Evolutionary conservation across 2,329 filamentous ascomycete species (phyloP).

Genomic region (Diaporthe sp.): DNA sequence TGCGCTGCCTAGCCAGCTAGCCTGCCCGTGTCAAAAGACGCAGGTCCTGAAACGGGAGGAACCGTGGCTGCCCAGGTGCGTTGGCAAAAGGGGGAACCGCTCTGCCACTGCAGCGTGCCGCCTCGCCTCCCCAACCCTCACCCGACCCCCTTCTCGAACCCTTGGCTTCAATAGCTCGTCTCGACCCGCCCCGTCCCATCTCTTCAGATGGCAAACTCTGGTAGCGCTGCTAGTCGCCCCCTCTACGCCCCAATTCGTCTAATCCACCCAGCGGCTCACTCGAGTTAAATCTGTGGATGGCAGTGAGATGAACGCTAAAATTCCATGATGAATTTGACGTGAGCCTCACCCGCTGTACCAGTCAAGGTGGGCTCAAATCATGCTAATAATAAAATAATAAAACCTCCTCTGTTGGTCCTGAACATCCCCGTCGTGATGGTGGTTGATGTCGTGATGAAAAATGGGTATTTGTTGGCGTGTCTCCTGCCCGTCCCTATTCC

Average conservation of each 20-base stretch:
- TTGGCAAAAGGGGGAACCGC: background rate
- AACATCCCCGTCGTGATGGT: constrained; percentile 18
- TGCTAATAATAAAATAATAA: constrained; percentile 31
- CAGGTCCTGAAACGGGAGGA: constrained; percentile 29
- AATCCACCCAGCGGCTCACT: background rate
- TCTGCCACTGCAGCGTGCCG: background rate
- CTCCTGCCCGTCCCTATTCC: background rate
- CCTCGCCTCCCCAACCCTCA: background rate
- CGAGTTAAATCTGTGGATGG: constrained; percentile 2
- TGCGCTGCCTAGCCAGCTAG: constrained; percentile 28
- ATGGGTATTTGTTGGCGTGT: constrained; percentile 20
- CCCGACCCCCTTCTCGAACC: constrained; percentile 20
- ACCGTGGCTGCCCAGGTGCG: background rate
- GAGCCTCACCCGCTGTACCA: constrained; percentile 6
- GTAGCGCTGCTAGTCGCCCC: background rate
- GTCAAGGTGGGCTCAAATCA: background rate
- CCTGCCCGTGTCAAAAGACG: constrained; percentile 9
- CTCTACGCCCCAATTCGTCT: background rate
- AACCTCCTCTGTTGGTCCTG: constrained; percentile 14
- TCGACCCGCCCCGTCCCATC: constrained; percentile 30
- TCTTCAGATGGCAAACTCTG: constrained; percentile 3
- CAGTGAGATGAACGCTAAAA: constrained; percentile 26
- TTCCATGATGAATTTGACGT: constrained; percentile 17
- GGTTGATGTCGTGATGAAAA: constrained; percentile 19
- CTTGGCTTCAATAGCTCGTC: constrained; percentile 36